These are phyloP conservation scores for Trichoderma sp. DNA, from an alignment of 2,329 filamentous ascomycete species.

Conservation along the genomic window DNA sequence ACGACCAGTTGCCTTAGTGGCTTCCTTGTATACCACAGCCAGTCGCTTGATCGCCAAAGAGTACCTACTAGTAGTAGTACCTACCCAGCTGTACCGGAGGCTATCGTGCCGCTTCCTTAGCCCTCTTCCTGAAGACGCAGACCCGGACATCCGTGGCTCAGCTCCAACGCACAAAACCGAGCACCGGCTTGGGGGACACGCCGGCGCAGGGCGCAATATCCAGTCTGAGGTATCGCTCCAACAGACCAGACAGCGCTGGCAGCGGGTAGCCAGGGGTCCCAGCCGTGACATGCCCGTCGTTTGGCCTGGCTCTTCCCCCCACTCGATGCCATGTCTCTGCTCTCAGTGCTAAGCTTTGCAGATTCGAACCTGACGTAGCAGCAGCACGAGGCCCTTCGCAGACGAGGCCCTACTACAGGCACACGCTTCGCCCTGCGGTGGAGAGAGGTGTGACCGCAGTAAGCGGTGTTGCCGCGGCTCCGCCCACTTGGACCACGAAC, in stretches of 20 bases:
- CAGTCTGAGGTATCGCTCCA: slow-evolving; percentile 11
- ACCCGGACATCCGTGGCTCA: neutral
- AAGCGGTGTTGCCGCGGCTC: slow-evolving; percentile 31
- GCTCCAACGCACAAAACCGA: neutral
- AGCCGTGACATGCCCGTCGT: slow-evolving; percentile 20
- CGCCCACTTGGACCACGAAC: slow-evolving; percentile 20
- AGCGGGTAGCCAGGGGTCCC: slow-evolving; percentile 17
- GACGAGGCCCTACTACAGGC: neutral
- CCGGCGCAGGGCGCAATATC: slow-evolving; percentile 11
- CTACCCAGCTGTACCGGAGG: neutral
- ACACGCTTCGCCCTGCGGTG: slow-evolving; percentile 19
- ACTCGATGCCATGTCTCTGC: neutral
- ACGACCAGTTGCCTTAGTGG: neutral
- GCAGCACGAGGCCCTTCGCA: neutral
- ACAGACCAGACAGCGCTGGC: neutral
- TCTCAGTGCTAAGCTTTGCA: slow-evolving; percentile 17
- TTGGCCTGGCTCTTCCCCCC: slow-evolving; percentile 5
- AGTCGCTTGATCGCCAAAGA: neutral
- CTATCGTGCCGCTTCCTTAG: neutral
- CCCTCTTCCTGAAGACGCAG: neutral
- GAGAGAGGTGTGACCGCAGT: slow-evolving; percentile 31
- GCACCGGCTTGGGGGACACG: neutral
- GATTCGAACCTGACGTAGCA: slow-evolving; percentile 2
- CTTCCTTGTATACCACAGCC: neutral
- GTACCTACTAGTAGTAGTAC: neutral